These are phyloP conservation scores for Acer campestre DNA, from an alignment of 345 rosid genomes.

Conservation along the genomic window DNA sequence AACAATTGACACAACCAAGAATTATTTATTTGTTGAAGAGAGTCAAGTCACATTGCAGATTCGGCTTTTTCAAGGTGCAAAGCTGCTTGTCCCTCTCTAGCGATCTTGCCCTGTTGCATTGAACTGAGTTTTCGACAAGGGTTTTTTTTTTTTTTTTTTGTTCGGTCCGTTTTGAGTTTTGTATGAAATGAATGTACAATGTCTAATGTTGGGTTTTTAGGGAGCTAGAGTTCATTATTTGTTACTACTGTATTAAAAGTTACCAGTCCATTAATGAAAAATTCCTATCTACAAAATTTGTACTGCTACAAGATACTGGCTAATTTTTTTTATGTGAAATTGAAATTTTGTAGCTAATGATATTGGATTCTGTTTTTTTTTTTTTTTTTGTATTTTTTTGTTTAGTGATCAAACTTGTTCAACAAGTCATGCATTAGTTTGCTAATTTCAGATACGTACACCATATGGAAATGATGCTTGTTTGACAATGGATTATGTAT, in stretches of 20 bases:
- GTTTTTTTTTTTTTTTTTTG: constrained; percentile 1
- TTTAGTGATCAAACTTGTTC: not conserved
- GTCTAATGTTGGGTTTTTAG: constrained; percentile 17
- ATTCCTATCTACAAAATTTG: constrained; percentile 9
- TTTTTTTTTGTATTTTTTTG: not conserved
- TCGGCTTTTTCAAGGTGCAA: constrained; percentile 26
- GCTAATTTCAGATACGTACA: not conserved
- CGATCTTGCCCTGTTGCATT: constrained; percentile 5
- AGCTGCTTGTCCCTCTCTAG: constrained; percentile 3
- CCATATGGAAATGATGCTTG: not conserved
- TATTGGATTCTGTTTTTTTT: not conserved
- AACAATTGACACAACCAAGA: constrained; percentile 21
- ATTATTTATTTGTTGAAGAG: constrained; percentile 28
- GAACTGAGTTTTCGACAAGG: constrained; percentile 9
- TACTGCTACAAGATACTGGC: not conserved
- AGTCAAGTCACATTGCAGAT: constrained; percentile 26
- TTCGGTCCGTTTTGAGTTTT: constrained; percentile 8
- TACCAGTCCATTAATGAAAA: constrained; percentile 33
- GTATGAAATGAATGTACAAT: constrained; percentile 15
- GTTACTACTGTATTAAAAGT: constrained; percentile 28
- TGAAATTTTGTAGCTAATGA: not conserved
- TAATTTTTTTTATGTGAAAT: not conserved
- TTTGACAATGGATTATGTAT: too few relatives aligned
- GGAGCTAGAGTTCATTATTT: constrained; percentile 20
- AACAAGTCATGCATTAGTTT: not conserved